Evolutionary conservation across 2,329 filamentous ascomycete species (phyloP), one percentile per base, ranked within the genome.

Genomic region (Ceratocystis papillata): DNA sequence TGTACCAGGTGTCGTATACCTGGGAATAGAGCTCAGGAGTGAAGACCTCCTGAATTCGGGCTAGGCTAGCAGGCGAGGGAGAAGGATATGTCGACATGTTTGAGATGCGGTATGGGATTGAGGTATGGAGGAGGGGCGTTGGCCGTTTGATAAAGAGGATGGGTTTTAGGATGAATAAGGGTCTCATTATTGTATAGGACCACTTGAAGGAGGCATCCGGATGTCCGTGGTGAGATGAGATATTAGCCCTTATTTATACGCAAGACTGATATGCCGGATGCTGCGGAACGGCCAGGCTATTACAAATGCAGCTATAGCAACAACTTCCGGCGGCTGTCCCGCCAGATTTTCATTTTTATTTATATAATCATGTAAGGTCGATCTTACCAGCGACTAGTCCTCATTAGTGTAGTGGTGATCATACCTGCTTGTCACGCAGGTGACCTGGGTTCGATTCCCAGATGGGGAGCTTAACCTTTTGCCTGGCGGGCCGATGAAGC

Each of bases 401-500:
- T 67, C 60, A 67, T 67, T 67, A 64, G 65, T 67, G 61, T 64
- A 67, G 61, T 67, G 65, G 61, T 67, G 48, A 67, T 67, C 61
- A 67, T 67, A 67, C 65, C 65, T 67, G 65, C 61, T 67, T 67
- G 65, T 67, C 65, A 67, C 65, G 61, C 65, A 64, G 61, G 65
- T 67, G 61, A 64, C 65, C 61, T 67, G 48, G 65, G 65, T 67
- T 67, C 61, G 65, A 67, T 67, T 63, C 65, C 61, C 65, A 67
- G 65, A 67, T 67, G 65, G 61, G 61, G 61, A 67, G 65, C 28
- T 55, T 60, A 3, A 8, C 25, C 50, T 69, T 67, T 44, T 63
- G 45, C 7, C 10, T 10, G 2, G 15, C 10, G 12, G 12, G 5
- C 25, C 6, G 1, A 3, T 28, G 8, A 25, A 7, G 8, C 25